Evolutionary conservation across 164 flowering plant species (phyloP).

Genomic region (Magnolia changhungtana): DNA sequence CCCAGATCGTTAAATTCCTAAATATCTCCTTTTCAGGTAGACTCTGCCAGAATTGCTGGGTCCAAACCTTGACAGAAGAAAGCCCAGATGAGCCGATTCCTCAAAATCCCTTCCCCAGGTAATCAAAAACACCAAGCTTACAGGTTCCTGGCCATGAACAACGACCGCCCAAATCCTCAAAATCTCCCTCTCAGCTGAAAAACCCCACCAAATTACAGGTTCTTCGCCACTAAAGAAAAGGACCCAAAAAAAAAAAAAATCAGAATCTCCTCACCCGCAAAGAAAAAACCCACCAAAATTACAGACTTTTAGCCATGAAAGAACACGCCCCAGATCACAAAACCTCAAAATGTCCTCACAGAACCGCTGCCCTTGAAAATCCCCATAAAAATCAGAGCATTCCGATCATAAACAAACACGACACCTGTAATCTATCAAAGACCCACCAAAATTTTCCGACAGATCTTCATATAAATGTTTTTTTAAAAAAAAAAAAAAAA

Average conservation of each 20-base stretch:
- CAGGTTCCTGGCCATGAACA: neutral
- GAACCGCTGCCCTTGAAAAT: neutral
- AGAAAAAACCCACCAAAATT: conserved; percentile 2
- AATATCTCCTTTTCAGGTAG: neutral
- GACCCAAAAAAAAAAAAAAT: neutral
- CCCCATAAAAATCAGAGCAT: neutral
- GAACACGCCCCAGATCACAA: neutral
- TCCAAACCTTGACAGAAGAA: neutral
- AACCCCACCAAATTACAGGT: neutral
- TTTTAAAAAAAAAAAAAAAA: neutral
- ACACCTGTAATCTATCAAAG: neutral
- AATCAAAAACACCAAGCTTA: neutral
- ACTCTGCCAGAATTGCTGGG: neutral
- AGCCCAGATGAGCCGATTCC: neutral
- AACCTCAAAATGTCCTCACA: neutral
- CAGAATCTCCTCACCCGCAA: neutral
- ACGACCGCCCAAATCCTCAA: neutral
- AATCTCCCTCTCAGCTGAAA: neutral
- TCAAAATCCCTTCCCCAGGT: neutral
- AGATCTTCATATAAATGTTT: neutral
- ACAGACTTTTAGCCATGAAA: neutral
- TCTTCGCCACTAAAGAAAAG: neutral
- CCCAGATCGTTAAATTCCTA: neutral
- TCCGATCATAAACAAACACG: neutral
- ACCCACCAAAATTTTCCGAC: neutral